Evolutionary conservation across 179 eudicot species (phyloP).

Genomic region (Corrigiola litoralis): DNA sequence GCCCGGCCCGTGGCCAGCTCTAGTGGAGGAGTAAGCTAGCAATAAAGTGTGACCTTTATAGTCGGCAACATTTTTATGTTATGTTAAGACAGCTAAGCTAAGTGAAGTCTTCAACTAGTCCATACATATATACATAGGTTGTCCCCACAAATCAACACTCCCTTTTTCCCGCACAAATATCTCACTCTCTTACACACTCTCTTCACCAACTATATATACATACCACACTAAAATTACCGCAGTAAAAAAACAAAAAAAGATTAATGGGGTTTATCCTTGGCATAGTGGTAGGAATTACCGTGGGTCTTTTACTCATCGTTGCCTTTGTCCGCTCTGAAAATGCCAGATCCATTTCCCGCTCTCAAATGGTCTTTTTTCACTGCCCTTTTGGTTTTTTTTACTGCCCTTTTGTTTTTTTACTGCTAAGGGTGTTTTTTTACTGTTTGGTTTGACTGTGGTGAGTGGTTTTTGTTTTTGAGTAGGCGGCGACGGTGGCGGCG

Average conservation of each 20-base stretch:
- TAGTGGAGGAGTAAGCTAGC: no score
- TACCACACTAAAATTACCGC: not conserved
- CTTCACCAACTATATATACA: no score
- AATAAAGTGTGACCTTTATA: no score
- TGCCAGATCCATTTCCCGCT: slow-evolving; percentile 69
- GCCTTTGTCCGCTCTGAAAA: slow-evolving; percentile 77
- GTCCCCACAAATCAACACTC: no score
- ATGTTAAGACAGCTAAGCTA: no score
- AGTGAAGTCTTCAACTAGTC: no score
- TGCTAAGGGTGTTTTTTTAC: not conserved
- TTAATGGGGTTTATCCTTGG: slow-evolving; percentile 69
- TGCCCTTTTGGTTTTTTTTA: not conserved
- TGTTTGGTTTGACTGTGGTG: not conserved
- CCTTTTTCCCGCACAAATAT: no score
- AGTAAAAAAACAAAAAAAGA: not conserved
- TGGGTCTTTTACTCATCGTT: slow-evolving; percentile 58
- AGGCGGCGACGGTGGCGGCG: slow-evolving; percentile 82
- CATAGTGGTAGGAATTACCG: slow-evolving; percentile 43
- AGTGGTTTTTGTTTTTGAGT: no score
- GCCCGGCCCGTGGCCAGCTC: no score
- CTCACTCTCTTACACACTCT: no score
- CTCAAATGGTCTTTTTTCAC: slow-evolving; percentile 41
- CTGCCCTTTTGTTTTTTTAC: not conserved
- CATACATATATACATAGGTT: no score
- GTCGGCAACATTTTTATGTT: no score